Conservation (phyloP, 768 basidiomycete genomes). For the Trametes elegans region DNA sequence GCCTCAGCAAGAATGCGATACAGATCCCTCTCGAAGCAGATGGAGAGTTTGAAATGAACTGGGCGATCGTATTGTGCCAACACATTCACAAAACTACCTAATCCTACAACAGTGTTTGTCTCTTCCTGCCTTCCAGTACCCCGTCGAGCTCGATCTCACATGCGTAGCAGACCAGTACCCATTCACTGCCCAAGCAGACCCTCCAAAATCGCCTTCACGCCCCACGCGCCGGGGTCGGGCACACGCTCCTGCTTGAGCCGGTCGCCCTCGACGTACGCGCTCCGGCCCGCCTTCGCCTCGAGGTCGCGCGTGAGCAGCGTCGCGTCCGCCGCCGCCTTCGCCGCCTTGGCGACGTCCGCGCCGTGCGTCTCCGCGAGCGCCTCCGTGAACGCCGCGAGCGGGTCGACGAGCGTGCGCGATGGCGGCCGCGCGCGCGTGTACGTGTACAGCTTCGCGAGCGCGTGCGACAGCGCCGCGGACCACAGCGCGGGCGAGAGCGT, state of each 20-base stretch:
- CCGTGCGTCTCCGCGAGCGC: slow-evolving; percentile 37
- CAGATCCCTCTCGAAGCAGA: too few species aligned
- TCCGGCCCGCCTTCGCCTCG: slow-evolving; percentile 84
- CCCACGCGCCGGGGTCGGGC: slow-evolving; percentile 92
- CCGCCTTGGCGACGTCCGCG: slow-evolving; percentile 47
- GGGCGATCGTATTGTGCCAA: too few species aligned
- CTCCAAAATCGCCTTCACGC: slow-evolving; percentile 72
- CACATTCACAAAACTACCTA: not conserved
- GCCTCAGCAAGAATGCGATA: too few species aligned
- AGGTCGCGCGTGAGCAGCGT: slow-evolving; percentile 74
- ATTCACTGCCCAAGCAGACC: slow-evolving; percentile 36
- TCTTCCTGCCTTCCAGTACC: not conserved
- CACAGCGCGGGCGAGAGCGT: slow-evolving; percentile 54
- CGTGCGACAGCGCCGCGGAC: slow-evolving; percentile 54
- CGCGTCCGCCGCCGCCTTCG: slow-evolving; percentile 57
- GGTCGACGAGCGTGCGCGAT: slow-evolving; percentile 91
- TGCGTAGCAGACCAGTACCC: not conserved
- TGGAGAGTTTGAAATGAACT: too few species aligned
- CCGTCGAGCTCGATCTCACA: too few species aligned
- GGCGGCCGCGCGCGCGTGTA: slow-evolving; percentile 90
- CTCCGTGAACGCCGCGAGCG: slow-evolving; percentile 73
- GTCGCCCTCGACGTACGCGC: slow-evolving; percentile 79
- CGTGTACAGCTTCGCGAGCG: slow-evolving; percentile 63
- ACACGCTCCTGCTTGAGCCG: slow-evolving; percentile 60
- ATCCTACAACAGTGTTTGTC: not conserved